Evolutionary conservation across 148 eudicot genomes (phyloP), one percentile per base, ranked within the genome.

Genomic region (Dianthus caryophyllus): DNA sequence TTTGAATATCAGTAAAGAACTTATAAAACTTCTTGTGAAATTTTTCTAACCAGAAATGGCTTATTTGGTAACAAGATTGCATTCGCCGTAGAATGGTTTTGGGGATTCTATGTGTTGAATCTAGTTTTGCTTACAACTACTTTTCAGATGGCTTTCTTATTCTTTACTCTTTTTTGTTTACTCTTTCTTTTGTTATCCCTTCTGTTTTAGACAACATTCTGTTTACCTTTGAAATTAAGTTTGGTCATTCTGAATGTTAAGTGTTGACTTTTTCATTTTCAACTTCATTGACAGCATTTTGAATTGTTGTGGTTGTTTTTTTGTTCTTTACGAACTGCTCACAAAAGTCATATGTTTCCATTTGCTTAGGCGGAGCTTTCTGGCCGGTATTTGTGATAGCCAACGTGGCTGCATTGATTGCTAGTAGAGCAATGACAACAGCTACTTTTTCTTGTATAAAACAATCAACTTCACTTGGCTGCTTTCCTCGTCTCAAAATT

Each of bases 371-470:
- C 81, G 87, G 80, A 62, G 86, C 76, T 63, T 94, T 87, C 78
- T 94, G 99, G 99, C 96, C 91, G 16, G 90, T 94, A 60, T 81
- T 94, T 41, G 27, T 94, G 67, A 85, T 94, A 77, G 97, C 99
- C 80, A 94, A 86, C 66, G 61, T 90, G 64, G 99, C 99, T 20
- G 99, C 99, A 66, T 67, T 94, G 73, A 94, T 94, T 79, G 97
- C 99, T 66, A 94, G 97, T 78, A 79, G 99, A 71, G 82, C 96
- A 50, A 94, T 88, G 96, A 94, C 99, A 48, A 90, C 93, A n/a
- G 99, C 99, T 62, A 90, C 99, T 33, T 94, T 94, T 78, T 90
- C 99, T 46, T 94, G 99, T 78, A 85, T 94, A 63, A 94, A 94
- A 75, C 99, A 94, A 83, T 86, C 99, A 58, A 87, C 86, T 59